Evolutionary conservation across 371 early-diverging fungal genomes (phyloP), one percentile per base, ranked within the genome.

Genomic region (Coemansia sp.): DNA sequence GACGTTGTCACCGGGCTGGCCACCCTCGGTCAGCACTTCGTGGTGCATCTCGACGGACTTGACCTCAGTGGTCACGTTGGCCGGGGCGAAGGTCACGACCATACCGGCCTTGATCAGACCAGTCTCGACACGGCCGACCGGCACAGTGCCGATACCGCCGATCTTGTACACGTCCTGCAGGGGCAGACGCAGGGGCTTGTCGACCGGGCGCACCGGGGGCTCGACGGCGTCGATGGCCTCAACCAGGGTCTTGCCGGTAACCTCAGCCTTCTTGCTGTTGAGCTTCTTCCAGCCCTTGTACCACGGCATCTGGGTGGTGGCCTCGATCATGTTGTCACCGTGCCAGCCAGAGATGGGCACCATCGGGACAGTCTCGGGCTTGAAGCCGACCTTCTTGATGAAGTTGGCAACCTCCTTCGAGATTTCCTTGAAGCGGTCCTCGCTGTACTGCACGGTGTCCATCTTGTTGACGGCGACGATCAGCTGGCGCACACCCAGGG

Each of bases 381-480:
- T 90, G 88, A 87, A 94, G 76, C 93, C 93, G 79, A 93, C 93
- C 88, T 91, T 90, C 90, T 93, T 93, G 87, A 94, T 87, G 88
- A 94, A 93, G 81, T 82, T 82, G 79, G 90, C 86, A 55, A 93
- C 88, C 85, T 95, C 94, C 89, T 94, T 91, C 84, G 89, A 84
- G 80, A 95, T 94, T 86, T 94, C 93, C 77, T 85, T 85, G 88
- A 88, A 96, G 82, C 96, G 94, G 77, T 85, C 91, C 86, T 94
- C 89, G 79, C 88, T 89, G 90, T 90, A 97, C 83, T 90, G 88
- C 90, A 88, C 89, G 80, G 95, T 86, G 90, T 98, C 96, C 95
- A 98, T 95, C 93, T 98, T 98, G 94, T 98, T 98, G 87, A 96
- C 88, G 81, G 93, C 95, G 76, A 98, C 94, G 64, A 96, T 92